Base-by-base conservation (phyloP, 768 basidiomycete genomes). In the Tylopilus sp. region DNA sequence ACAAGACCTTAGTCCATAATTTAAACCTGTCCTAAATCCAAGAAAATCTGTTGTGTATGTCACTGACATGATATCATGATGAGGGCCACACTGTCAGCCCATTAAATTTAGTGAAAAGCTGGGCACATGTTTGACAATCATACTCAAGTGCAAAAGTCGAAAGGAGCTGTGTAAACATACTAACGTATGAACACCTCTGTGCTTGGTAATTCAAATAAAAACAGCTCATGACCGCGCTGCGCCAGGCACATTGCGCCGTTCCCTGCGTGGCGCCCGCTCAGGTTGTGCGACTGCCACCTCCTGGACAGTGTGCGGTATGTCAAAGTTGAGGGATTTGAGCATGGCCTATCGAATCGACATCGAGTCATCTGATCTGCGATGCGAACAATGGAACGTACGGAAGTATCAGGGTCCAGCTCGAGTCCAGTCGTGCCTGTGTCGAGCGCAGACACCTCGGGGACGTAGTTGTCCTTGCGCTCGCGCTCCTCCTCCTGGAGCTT, bases 401-500 rank as follows among this genome's bases (percentile, higher is more conserved):
- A 93, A 72, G 97, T 98, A 63, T 96, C 92, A 48, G 78, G 78
- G 70, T 99, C 97, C 66, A 99, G 79, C 71, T 94, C 88, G 50
- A 98, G 78, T 41, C 87, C 87, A 40, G 78, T 80, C 6, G 76
- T 76, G 53, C 80, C 76, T 54, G 82, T 85, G 72, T 95, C 90
- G 60, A 99, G 89, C 36, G 97, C 97, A 48, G 97, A 99, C 34
- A 97, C 86, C 69, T 98, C 97, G 59, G 97, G 97, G 49, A 98
- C 96, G 74, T 92, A 98, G 81, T 98, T 95, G 73, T 99, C 97
- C 83, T 98, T 98, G 67, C 96, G 79, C 77, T 99, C 97, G 57
- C 97, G 84, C 78, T 99, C 97, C 76, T 99, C 97, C 71, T 98
- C 97, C 74, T 99, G 97, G 64, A 99, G 89, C 77, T 98, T 97